Conservation (phyloP, 768 basidiomycete species). For the Psilocybe cubensis region DNA sequence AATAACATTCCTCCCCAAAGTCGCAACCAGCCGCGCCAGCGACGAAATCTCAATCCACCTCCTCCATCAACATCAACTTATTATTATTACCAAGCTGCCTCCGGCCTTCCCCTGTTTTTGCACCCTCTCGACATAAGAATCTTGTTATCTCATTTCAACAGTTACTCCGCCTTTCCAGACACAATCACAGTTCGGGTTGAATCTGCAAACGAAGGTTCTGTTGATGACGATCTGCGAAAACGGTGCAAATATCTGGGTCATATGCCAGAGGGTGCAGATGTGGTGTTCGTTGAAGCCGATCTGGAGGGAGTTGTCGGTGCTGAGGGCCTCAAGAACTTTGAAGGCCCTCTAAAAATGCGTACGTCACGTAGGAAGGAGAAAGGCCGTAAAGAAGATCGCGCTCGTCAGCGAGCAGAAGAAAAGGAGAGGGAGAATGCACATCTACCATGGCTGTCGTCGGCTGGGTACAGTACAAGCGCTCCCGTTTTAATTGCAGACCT, state of each 20-base stretch:
- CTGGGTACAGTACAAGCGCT: slow-evolving; percentile 10
- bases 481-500: slow-evolving; percentile 25
- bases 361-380: slow-evolving; percentile 78
- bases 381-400: slow-evolving; percentile 84
- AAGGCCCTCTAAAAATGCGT: slow-evolving; percentile 78
- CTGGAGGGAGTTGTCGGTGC: slow-evolving; percentile 75
- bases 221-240: slow-evolving; percentile 93
- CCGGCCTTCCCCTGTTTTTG: slow-evolving; percentile 89
- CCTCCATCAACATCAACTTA: slow-evolving; percentile 90
- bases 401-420: slow-evolving; percentile 78
- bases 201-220: slow-evolving; percentile 71
- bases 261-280: slow-evolving; percentile 89
- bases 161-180: slow-evolving; percentile 85
- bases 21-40: slow-evolving; percentile 56
- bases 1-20: slow-evolving; percentile 22
- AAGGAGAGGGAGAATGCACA: slow-evolving; percentile 64
- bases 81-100: slow-evolving; percentile 94
- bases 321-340: slow-evolving; percentile 82
- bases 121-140: slow-evolving; percentile 97
- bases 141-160: slow-evolving; percentile 79
- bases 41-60: slow-evolving; percentile 83
- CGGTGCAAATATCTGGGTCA: slow-evolving; percentile 96
- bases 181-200: slow-evolving; percentile 82
- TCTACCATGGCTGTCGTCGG: slow-evolving; percentile 20
- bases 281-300: slow-evolving; percentile 92